Percentiles rank a stretch among this genome's conserved stretches.
Evolutionary conservation across 805 yeast genomes (phyloP).

Genomic region (Yarrowia divulgata): DNA sequence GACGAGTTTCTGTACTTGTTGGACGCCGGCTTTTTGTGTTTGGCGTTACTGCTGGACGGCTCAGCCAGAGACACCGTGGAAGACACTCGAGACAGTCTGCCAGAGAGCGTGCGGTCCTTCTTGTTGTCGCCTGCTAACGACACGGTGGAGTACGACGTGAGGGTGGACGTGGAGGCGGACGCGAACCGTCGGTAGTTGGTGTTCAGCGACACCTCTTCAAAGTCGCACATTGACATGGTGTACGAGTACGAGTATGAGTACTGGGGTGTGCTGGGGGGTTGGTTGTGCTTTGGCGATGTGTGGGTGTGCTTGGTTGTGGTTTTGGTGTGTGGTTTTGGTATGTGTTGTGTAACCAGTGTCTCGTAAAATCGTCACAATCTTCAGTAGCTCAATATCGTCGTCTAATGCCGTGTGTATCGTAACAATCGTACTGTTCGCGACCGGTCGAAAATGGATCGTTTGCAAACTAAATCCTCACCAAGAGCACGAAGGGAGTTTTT

Average conservation of each 20-base stretch:
- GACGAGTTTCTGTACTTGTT: conserved; percentile 37
- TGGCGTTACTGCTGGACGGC: background rate
- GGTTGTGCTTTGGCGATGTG: background rate
- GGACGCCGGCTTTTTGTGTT: background rate
- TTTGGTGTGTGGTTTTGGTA: too few relatives aligned
- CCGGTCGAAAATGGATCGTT: too few relatives aligned
- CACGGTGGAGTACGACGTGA: conserved; percentile 10
- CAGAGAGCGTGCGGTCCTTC: conserved; percentile 27
- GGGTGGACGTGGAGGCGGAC: conserved; percentile 18
- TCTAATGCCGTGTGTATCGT: too few relatives aligned
- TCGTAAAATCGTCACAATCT: too few relatives aligned
- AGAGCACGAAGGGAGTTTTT: conserved; percentile 13
- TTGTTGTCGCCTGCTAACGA: conserved; percentile 3
- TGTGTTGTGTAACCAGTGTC: too few relatives aligned
- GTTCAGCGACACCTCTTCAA: conserved; percentile 37
- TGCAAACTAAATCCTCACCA: too few relatives aligned
- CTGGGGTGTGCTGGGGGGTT: background rate
- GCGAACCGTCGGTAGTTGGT: conserved; percentile 35
- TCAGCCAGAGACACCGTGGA: conserved; percentile 12
- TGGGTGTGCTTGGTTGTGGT: background rate
- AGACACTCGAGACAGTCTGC: conserved; percentile 10
- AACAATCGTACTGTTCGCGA: too few relatives aligned
- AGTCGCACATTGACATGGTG: conserved; percentile 35
- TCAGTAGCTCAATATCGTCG: too few relatives aligned
- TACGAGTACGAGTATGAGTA: background rate